Evolutionary conservation across 495 filamentous ascomycete species (phyloP).

Genomic region (Aspergillus sparsus): DNA sequence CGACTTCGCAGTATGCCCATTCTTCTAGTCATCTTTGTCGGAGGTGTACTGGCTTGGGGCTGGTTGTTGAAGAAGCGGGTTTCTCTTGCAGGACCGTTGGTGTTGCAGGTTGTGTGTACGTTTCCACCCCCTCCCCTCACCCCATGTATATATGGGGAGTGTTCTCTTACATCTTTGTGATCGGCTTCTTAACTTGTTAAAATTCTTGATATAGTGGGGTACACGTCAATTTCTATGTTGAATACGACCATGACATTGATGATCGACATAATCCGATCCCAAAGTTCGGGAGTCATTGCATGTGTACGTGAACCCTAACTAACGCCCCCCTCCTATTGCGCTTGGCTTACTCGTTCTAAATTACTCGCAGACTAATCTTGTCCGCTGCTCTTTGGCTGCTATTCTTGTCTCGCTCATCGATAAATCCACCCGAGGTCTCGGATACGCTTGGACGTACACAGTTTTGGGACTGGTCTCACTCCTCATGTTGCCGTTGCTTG

Average conservation of each 20-base stretch:
- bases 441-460: background rate
- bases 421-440: background rate
- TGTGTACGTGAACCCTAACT: background rate
- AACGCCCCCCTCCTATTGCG: background rate
- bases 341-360: too few species aligned
- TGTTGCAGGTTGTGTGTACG: background rate
- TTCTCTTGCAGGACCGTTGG: background rate
- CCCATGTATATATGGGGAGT: background rate
- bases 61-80: background rate
- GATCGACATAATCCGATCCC: background rate
- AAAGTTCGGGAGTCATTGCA: background rate
- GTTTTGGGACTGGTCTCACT: background rate
- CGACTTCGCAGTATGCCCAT: background rate
- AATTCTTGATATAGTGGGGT: background rate
- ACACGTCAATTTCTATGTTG: background rate
- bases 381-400: background rate
- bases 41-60: background rate
- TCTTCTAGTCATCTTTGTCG: background rate
- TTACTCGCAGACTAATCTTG: background rate
- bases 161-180: background rate
- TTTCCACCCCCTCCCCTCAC: background rate
- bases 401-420: slow-evolving; percentile 1
- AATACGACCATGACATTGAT: background rate
- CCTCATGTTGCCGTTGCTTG: background rate
- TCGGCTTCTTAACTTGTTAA: background rate